Evolutionary conservation across 306 rosid species (phyloP).

Genomic region (Abrus pulchellus): DNA sequence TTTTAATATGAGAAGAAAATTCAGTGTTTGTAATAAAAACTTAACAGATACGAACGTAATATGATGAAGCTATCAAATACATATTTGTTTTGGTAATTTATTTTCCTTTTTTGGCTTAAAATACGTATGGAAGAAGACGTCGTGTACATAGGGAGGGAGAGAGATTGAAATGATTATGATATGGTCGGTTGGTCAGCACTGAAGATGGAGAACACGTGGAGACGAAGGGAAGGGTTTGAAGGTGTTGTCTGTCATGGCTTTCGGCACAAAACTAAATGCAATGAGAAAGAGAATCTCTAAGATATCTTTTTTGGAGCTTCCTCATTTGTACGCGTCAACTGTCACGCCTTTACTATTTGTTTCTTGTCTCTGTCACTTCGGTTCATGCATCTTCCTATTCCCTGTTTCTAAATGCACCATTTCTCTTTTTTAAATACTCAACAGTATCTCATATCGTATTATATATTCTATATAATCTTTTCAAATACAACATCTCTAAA

Average conservation of each 20-base stretch:
- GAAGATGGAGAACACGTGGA: constrained; percentile 60
- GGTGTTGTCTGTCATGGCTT: constrained; percentile 33
- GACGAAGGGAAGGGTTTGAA: constrained; percentile 24
- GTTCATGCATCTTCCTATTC: constrained; percentile 46
- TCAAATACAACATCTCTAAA: no score
- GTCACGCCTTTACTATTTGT: not conserved
- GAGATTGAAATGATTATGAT: constrained; percentile 38
- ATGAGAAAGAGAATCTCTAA: not conserved
- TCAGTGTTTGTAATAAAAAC: not conserved
- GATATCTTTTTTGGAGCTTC: not conserved
- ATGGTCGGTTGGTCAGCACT: constrained; percentile 58
- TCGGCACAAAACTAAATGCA: constrained; percentile 50
- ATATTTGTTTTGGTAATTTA: no score
- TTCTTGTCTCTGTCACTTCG: constrained; percentile 34
- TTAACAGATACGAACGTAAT: not conserved
- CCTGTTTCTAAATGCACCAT: not conserved
- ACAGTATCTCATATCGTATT: no score
- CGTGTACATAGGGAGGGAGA: not conserved
- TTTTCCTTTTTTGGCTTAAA: not conserved
- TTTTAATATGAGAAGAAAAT: not conserved
- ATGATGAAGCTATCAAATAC: no score
- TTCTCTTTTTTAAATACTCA: no score
- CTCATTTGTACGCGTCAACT: constrained; percentile 48
- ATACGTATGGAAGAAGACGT: not conserved
- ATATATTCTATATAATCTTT: no score